A percentile compares a stretch with the other conserved stretches of the same genome.
These are phyloP conservation scores for Pseudopithomyces maydicus DNA, from an alignment of 2,329 filamentous ascomycete species.

Conservation along the genomic window DNA sequence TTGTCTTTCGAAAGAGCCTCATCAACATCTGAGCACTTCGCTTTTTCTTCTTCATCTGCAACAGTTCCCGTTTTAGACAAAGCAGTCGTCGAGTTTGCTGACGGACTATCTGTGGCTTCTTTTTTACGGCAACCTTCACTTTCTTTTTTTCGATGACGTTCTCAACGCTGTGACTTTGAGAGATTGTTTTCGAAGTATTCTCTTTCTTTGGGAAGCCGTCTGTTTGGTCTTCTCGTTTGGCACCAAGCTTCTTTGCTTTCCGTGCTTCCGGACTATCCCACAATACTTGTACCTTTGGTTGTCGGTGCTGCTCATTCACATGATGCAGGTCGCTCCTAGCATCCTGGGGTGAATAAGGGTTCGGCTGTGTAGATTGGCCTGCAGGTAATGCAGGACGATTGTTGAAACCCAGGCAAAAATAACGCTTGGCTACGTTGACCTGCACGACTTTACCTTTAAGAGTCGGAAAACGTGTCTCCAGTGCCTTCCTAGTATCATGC, in stretches of 20 bases:
- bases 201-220: neutral
- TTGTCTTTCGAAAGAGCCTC: neutral
- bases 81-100: neutral
- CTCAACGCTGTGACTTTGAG: neutral
- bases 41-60: neutral
- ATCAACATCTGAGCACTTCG: neutral
- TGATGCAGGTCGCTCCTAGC: slow-evolving; percentile 39
- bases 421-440: slow-evolving; percentile 15
- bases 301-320: slow-evolving; percentile 6
- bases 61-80: neutral
- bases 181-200: neutral
- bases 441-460: slow-evolving; percentile 4
- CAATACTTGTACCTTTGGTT: neutral
- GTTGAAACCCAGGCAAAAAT: slow-evolving; percentile 3
- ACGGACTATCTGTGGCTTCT: neutral
- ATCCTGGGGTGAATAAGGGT: slow-evolving; percentile 43
- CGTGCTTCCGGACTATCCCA: slow-evolving; percentile 20
- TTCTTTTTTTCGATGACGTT: neutral
- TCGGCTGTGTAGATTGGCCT: neutral
- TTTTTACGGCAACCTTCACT: neutral
- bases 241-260: slow-evolving; percentile 20
- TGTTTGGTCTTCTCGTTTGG: neutral
- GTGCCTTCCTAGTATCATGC: slow-evolving; percentile 14
- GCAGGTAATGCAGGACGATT: neutral
- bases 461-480: slow-evolving; percentile 1